These are phyloP conservation scores for Endoconidiophora polonica DNA, from an alignment of 2,329 filamentous ascomycete genomes.

Conservation along the genomic window DNA sequence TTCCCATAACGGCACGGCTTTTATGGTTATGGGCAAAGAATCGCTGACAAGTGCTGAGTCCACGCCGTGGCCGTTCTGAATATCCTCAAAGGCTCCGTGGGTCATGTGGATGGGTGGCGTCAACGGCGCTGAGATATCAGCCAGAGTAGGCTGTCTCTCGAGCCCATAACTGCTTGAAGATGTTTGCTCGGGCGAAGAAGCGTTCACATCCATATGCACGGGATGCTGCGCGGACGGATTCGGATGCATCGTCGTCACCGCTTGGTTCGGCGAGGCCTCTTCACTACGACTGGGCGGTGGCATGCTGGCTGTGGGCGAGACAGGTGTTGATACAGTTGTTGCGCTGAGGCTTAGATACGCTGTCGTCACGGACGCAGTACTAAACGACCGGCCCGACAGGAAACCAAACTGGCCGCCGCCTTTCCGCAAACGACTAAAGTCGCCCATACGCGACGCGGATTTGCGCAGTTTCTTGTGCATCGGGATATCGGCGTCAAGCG, in stretches of 20 bases:
- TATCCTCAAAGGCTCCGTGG: constrained; percentile 10
- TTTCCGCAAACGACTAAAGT: constrained; percentile 24
- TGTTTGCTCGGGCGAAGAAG: constrained; percentile 7
- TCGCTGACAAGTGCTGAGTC: constrained; percentile 2
- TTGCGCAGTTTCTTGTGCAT: constrained; percentile 36
- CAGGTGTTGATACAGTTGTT: constrained; percentile 11
- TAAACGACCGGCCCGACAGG: constrained; percentile 13
- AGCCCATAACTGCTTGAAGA: neutral
- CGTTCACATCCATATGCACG: neutral
- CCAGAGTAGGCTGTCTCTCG: constrained; percentile 14
- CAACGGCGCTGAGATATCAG: constrained; percentile 11
- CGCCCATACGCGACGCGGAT: constrained; percentile 27
- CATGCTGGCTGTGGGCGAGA: constrained; percentile 11
- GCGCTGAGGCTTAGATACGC: constrained; percentile 13
- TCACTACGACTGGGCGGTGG: neutral
- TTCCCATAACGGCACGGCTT: constrained; percentile 8
- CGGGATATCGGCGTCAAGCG: constrained; percentile 20
- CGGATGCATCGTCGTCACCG: neutral
- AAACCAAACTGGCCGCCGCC: constrained; percentile 14
- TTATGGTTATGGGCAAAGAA: constrained; percentile 1
- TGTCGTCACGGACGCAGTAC: constrained; percentile 18
- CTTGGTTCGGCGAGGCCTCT: too few species aligned
- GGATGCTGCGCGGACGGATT: constrained; percentile 9
- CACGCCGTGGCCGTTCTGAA: constrained; percentile 6
- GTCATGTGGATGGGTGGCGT: constrained; percentile 10